These are phyloP conservation scores for Hyphodiscus sp. DNA, from an alignment of 2,329 filamentous ascomycete species.

Conservation along the genomic window DNA sequence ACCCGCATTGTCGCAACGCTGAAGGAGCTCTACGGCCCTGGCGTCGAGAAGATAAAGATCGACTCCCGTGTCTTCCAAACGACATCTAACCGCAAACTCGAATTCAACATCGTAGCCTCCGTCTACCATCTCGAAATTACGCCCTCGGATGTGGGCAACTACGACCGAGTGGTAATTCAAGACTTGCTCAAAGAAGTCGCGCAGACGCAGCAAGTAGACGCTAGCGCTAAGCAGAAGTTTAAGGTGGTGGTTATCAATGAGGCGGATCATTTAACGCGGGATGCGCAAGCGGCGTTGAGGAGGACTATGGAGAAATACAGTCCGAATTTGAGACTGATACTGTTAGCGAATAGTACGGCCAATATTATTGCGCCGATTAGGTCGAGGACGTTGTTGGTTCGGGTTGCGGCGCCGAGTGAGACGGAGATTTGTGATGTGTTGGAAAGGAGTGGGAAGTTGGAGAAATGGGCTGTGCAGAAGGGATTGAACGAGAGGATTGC, in stretches of 20 bases:
- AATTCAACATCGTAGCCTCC: conserved; percentile 97
- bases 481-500: conserved; percentile 80
- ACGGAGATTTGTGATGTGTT: conserved; percentile 78
- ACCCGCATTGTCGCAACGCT: conserved; percentile 92
- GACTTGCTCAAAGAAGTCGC: conserved; percentile 96
- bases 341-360: conserved; percentile 91
- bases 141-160: conserved; percentile 91
- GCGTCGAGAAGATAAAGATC: conserved; percentile 99
- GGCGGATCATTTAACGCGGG: conserved; percentile 86
- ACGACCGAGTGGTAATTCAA: conserved; percentile 92
- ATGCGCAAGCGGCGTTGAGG: conserved; percentile 90
- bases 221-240: conserved; percentile 83
- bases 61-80: conserved; percentile 96
- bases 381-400: conserved; percentile 81
- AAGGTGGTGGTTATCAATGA: conserved; percentile 99
- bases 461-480: conserved; percentile 73
- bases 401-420: conserved; percentile 84
- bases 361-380: conserved; percentile 99
- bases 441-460: conserved; percentile 63
- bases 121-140: conserved; percentile 99
- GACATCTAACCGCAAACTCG: conserved; percentile 89
- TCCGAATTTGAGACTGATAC: conserved; percentile 83
- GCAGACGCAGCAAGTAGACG: conserved; percentile 97
- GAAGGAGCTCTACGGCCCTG: conserved; percentile 89
- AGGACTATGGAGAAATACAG: conserved; percentile 99